These are phyloP conservation scores for Fusarium piperis DNA, from an alignment of 2,329 filamentous ascomycete genomes.

Conservation along the genomic window DNA sequence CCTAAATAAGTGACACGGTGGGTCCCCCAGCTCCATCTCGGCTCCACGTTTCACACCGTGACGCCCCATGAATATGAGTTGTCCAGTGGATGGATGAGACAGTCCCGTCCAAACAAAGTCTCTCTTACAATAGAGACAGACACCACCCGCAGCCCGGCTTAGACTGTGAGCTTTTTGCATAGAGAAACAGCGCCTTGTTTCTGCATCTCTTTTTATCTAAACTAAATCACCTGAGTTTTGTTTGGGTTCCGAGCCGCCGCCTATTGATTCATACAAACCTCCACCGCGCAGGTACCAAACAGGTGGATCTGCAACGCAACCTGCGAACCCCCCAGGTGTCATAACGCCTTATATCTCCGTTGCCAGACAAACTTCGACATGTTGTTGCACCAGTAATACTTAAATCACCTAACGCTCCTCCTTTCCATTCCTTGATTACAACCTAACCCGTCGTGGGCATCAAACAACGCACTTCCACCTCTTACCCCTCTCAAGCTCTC, in stretches of 20 bases:
- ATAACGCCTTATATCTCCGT: constrained; percentile 4
- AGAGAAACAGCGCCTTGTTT: neutral
- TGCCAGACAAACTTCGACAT: constrained; percentile 23
- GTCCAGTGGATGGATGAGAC: constrained; percentile 33
- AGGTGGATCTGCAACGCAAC: constrained; percentile 33
- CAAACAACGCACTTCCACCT: neutral
- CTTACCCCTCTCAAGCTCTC: constrained; percentile 29
- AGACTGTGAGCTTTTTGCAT: neutral
- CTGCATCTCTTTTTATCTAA: neutral
- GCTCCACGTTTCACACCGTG: constrained; percentile 27
- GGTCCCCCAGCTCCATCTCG: neutral
- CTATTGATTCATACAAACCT: constrained; percentile 19
- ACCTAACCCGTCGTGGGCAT: neutral
- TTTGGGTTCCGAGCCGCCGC: neutral
- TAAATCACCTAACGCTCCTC: neutral
- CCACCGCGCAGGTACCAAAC: constrained; percentile 19
- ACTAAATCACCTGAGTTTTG: neutral
- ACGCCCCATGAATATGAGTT: constrained; percentile 17
- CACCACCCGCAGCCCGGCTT: neutral
- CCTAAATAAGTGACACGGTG: neutral
- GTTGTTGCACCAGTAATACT: constrained; percentile 15
- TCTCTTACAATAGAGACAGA: constrained; percentile 21
- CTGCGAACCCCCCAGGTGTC: constrained; percentile 5
- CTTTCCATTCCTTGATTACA: neutral
- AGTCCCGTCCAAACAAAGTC: constrained; percentile 11